A percentile compares a stretch with the other conserved stretches of the same genome.
These are phyloP conservation scores for Metschnikowia henanensis DNA, from an alignment of 805 yeast species.

Conservation along the genomic window DNA sequence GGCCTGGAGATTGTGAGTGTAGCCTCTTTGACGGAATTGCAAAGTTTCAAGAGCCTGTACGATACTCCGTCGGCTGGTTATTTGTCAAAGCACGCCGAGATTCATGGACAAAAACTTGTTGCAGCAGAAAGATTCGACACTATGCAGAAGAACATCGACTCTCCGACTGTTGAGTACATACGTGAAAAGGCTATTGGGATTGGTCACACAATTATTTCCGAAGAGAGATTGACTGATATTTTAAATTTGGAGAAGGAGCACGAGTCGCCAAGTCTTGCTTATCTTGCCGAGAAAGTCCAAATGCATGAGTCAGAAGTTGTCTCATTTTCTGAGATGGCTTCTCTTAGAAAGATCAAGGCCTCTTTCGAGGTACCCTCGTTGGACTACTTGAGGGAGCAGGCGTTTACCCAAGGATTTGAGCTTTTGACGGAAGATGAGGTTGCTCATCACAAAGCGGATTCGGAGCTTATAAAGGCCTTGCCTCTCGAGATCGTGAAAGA, in stretches of 20 bases:
- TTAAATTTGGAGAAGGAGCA: slow-evolving; percentile 2
- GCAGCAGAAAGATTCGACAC: slow-evolving; percentile 4
- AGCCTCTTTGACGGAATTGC: background rate
- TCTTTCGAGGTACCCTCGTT: slow-evolving; percentile 7
- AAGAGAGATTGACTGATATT: slow-evolving; percentile 5
- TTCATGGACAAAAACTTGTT: slow-evolving; percentile 2
- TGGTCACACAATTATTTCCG: slow-evolving; percentile 9
- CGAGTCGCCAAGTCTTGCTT: slow-evolving; percentile 7
- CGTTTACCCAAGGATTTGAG: slow-evolving; percentile 1
- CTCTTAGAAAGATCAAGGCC: slow-evolving; percentile 2
- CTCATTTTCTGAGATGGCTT: slow-evolving; percentile 2
- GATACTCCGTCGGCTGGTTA: slow-evolving; percentile 8
- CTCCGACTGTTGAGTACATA: slow-evolving; percentile 15
- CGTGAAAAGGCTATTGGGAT: slow-evolving; percentile 9
- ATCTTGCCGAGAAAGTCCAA: slow-evolving; percentile 4
- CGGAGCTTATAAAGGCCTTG: slow-evolving; percentile 14
- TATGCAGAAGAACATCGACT: slow-evolving; percentile 5
- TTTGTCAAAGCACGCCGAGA: slow-evolving; percentile 3
- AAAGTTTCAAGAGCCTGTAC: background rate
- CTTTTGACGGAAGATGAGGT: slow-evolving; percentile 8
- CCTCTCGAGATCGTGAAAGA: slow-evolving; percentile 21
- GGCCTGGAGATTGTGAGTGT: slow-evolving; percentile 2
- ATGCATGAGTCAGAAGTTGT: slow-evolving; percentile 3
- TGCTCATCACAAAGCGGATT: slow-evolving; percentile 1
- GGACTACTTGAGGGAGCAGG: slow-evolving; percentile 14